Conservation (phyloP, 345 rosid genomes). For the Raphanus raphanistrum region DNA sequence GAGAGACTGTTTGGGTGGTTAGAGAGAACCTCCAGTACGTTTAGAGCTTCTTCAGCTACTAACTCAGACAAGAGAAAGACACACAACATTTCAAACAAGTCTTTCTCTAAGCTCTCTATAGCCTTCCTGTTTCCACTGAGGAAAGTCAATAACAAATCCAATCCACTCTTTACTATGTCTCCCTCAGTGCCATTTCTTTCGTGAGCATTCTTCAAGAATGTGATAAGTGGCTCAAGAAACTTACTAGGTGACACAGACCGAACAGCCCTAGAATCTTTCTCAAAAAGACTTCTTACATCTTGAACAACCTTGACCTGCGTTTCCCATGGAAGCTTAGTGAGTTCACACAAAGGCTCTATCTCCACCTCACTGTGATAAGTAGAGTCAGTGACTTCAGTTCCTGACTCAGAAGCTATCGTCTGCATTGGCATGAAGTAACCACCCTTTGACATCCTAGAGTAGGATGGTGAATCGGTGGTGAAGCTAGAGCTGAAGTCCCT, state of each 20-base stretch:
- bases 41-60: not conserved
- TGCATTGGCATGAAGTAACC: not conserved
- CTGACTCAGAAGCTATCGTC: not conserved
- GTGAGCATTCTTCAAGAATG: not conserved
- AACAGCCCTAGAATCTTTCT: not conserved
- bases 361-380: not conserved
- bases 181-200: not conserved
- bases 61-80: not conserved
- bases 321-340: not conserved
- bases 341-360: not conserved
- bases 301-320: not conserved
- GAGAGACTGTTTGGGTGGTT: not conserved
- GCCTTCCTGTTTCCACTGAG: not conserved
- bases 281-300: not conserved
- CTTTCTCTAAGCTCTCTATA: not conserved
- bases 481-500: not conserved
- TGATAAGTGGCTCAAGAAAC: not conserved
- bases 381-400: not conserved
- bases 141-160: not conserved
- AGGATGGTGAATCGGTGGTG: not conserved
- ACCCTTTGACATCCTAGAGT: not conserved
- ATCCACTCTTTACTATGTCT: not conserved
- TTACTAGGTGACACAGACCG: not conserved
- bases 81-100: not conserved
- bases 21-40: not conserved